Evolutionary conservation across 192 early-diverging fungal genomes (phyloP).

Genomic region (Coemansia sp.): DNA sequence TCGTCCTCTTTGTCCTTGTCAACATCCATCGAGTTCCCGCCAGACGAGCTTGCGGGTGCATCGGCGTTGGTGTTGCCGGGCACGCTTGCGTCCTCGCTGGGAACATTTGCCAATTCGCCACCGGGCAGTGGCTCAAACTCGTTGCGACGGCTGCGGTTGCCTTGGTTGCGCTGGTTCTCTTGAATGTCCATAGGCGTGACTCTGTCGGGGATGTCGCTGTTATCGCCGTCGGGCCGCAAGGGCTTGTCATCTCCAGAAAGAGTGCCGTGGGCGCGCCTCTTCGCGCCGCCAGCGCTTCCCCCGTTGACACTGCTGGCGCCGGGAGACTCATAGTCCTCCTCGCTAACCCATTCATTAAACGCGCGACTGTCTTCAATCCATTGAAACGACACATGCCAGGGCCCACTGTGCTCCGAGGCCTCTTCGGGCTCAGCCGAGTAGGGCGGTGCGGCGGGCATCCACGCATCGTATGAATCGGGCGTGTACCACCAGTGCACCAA

Average conservation of each 20-base stretch:
- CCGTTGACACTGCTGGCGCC: neutral
- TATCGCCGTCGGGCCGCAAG: conserved; percentile 22
- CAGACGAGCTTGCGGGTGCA: neutral
- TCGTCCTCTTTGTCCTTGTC: conserved; percentile 8
- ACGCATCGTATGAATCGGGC: conserved; percentile 76
- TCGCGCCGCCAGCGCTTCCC: conserved; percentile 17
- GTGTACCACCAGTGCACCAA: conserved; percentile 79
- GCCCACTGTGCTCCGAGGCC: conserved; percentile 60
- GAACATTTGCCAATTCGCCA: conserved; percentile 33
- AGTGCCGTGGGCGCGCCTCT: conserved; percentile 40
- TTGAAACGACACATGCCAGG: conserved; percentile 64
- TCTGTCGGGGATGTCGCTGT: conserved; percentile 10
- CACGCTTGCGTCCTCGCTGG: conserved; percentile 4
- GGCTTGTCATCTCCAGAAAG: conserved; percentile 35
- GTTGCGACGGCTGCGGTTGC: conserved; percentile 10
- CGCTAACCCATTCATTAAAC: conserved; percentile 82
- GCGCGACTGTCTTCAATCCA: conserved; percentile 73
- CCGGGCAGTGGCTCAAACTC: conserved; percentile 38
- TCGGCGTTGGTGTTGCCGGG: conserved; percentile 8
- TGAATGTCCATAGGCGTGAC: conserved; percentile 15
- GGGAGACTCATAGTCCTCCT: conserved; percentile 74
- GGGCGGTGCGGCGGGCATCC: conserved; percentile 59
- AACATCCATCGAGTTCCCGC: conserved; percentile 13
- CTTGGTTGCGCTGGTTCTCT: conserved; percentile 11
- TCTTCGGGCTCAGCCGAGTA: conserved; percentile 58